Conservation (phyloP, 768 basidiomycete genomes). For the Phaeotremella skinneri region DNA sequence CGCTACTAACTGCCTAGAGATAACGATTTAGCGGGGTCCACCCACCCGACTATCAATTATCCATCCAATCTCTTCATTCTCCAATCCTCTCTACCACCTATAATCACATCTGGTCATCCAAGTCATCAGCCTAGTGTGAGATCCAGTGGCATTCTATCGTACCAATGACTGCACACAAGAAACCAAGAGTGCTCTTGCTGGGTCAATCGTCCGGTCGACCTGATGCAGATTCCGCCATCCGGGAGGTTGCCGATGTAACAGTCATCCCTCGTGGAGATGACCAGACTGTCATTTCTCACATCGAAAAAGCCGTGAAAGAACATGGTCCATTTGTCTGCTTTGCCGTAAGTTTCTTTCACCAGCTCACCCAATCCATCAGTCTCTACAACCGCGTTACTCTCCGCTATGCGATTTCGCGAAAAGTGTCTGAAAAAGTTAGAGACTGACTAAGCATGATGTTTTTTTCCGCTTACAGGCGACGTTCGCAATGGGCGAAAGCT, state of each 20-base stretch:
- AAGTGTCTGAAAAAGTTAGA: not conserved
- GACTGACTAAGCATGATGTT: not conserved
- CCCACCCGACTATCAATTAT: too few relatives aligned
- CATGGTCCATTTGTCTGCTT: conserved; percentile 30
- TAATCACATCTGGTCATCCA: too few relatives aligned
- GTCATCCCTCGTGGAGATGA: conserved; percentile 18
- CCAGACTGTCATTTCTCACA: conserved; percentile 13
- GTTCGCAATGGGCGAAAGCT: conserved; percentile 13
- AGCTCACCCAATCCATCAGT: not conserved
- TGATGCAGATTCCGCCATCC: not conserved
- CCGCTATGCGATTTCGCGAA: not conserved
- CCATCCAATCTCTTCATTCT: too few relatives aligned
- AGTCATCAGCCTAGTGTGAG: too few relatives aligned
- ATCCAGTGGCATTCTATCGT: too few relatives aligned
- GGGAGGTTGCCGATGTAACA: not conserved
- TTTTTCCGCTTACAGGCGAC: conserved; percentile 8
- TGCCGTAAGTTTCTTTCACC: conserved; percentile 20
- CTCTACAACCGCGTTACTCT: not conserved
- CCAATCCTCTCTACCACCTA: too few relatives aligned
- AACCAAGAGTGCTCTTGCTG: conserved; percentile 2
- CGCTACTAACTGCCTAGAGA: too few relatives aligned
- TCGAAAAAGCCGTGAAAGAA: conserved; percentile 14
- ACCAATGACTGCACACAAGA: not conserved
- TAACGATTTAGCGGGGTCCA: too few relatives aligned
- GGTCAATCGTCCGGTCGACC: not conserved